A percentile compares a stretch with the other conserved stretches of the same genome.
phyloP scores from a whole-genome alignment of 140 eudicot species.

The Anethum foeniculum region DNA sequence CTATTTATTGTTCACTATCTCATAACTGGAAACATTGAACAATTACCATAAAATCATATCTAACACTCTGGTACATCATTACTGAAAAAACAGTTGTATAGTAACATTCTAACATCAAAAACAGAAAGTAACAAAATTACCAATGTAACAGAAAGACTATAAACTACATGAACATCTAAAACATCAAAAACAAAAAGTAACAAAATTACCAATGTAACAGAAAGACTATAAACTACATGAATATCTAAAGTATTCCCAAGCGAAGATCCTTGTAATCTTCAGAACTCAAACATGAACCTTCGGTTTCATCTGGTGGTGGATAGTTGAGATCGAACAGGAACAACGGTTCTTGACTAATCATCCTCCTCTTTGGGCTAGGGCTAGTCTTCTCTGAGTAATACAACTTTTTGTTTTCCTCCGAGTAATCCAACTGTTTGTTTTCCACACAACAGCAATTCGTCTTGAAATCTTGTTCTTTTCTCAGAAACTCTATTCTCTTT shows the following conservation, averaged over 20 bases:
- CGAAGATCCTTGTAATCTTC: not conserved
- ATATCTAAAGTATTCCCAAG: not conserved
- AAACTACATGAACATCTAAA: not conserved
- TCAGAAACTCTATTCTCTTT: not conserved
- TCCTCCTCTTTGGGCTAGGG: not conserved
- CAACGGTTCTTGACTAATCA: too few relatives aligned
- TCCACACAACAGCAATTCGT: not conserved
- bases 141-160: not conserved
- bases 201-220: not conserved
- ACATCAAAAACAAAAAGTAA: not conserved
- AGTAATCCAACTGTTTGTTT: not conserved
- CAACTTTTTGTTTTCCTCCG: not conserved
- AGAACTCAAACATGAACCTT: not conserved
- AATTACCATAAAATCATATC: not conserved
- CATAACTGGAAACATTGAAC: not conserved
- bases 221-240: not conserved
- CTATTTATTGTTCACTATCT: not conserved
- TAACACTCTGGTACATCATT: not conserved
- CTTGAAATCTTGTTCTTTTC: not conserved
- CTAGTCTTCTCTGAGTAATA: not conserved
- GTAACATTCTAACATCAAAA: not conserved
- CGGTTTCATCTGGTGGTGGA: slow-evolving; percentile 2
- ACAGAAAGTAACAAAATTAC: not conserved
- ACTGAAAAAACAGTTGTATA: not conserved
- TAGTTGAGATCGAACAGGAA: slow-evolving; percentile 4